Base-by-base conservation (phyloP, 1,284 basidiomycete species). In the Ceratobasidium sp. region DNA sequence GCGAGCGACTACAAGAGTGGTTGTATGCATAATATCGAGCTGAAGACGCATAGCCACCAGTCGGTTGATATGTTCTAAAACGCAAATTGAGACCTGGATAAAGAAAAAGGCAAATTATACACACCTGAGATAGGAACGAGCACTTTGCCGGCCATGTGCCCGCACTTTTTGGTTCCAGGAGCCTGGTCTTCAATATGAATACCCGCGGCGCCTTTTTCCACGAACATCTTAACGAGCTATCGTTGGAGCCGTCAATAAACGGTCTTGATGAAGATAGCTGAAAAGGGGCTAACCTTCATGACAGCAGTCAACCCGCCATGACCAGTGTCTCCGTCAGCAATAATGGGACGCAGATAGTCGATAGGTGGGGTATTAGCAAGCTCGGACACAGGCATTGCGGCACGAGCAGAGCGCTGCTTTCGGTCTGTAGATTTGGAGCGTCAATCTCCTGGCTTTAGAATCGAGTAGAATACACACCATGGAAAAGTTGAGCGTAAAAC, bases 181-280 rank as follows among this genome's bases (percentile, higher is more conserved):
- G 92, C 92, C 86, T 94, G 93, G 82, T 94, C 93, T 85, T 94
- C 93, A 81, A 94, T 90, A 85, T 94, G 93, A 81, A 94, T 91
- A 52, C 89, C 90, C 4, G 90, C 90, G 2, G 91, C 91, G 78
- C 91, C 91, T 83, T 91, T 89, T 85, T 94, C 93, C 80, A 93
- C 92, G 84, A 94, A 93, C 85, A 94, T 88, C 86, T 94, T 94
- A 78, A 92, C 90, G 35, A 75, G 62, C 73, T 75, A 23, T 73
- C 1, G 41, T 33, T 41, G 23, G 41, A 54, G 3, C 14, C 7
- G 16, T 74, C 52, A 35, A 30, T 30, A 54, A 30, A 50, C 7
- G 18, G 12, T 5, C 41, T 71, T n/a, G n/a, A 30, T 6, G 33
- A 6, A 35, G 57, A 41, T 44, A 23, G 5, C 44, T 5, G 23